A percentile compares a stretch with the other conserved stretches of the same genome.
These are phyloP conservation scores for Laburnicola sp. DNA, from an alignment of 2,329 filamentous ascomycete genomes.

Conservation along the genomic window DNA sequence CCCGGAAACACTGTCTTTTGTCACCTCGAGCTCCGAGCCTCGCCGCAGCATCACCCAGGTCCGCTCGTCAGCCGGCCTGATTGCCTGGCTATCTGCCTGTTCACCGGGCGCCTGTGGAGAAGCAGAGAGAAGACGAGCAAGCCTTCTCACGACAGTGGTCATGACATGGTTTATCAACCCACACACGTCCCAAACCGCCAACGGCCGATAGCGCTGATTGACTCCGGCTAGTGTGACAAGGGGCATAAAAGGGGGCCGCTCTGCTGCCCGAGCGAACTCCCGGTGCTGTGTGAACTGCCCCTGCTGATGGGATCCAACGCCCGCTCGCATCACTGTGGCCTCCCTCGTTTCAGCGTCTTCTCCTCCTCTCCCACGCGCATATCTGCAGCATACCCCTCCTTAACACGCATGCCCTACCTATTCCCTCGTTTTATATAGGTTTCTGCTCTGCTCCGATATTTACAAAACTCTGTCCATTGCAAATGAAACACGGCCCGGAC, in stretches of 20 bases:
- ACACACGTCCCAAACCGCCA: conserved; percentile 24
- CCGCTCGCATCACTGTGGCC: conserved; percentile 27
- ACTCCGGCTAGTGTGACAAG: conserved; percentile 8
- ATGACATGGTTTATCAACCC: conserved; percentile 5
- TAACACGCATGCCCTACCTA: conserved; percentile 38
- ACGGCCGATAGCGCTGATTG: conserved; percentile 9
- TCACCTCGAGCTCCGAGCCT: not conserved
- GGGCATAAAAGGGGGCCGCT: conserved; percentile 35
- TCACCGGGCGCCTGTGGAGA: not conserved
- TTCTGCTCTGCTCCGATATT: conserved; percentile 20
- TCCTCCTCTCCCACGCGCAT: conserved; percentile 25
- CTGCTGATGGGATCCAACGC: conserved; percentile 33
- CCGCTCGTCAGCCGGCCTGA: not conserved
- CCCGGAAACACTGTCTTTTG: not conserved
- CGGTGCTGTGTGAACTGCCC: conserved; percentile 31
- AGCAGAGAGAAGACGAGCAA: not conserved
- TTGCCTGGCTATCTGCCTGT: too few species aligned
- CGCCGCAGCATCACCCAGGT: not conserved
- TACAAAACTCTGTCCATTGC: not conserved
- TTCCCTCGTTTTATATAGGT: conserved; percentile 44
- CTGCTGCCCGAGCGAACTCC: conserved; percentile 35
- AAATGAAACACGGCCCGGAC: not conserved
- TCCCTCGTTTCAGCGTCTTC: conserved; percentile 35
- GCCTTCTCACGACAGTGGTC: not conserved
- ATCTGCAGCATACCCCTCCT: conserved; percentile 27